Conservation (phyloP, 176 grass and related monocot genomes). For the Avena insularis region DNA sequence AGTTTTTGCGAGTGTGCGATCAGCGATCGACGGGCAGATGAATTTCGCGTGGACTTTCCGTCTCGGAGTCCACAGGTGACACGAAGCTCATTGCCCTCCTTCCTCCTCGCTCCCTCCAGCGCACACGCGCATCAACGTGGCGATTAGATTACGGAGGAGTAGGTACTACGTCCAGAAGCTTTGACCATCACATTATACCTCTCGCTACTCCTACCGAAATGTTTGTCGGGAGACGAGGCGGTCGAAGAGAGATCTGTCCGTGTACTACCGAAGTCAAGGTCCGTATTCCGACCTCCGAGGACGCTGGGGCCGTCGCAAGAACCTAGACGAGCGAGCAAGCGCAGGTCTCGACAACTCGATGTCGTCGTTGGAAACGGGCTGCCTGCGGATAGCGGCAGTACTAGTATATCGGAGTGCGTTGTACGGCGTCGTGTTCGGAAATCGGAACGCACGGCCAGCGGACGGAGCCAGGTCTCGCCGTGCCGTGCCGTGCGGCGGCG, state of each 20-base stretch:
- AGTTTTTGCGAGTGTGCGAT: too few relatives aligned
- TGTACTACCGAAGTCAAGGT: background rate
- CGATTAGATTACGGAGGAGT: background rate
- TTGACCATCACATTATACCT: background rate
- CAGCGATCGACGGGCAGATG: too few relatives aligned
- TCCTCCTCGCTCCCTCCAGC: background rate
- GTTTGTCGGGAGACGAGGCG: background rate
- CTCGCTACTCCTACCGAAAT: background rate
- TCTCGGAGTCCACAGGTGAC: background rate
- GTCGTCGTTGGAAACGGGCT: background rate
- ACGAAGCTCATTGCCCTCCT: background rate
- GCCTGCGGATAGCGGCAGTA: too few relatives aligned
- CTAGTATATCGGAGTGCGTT: too few relatives aligned
- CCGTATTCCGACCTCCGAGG: background rate
- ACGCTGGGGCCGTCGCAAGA: background rate
- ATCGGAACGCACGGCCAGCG: background rate
- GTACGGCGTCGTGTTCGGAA: background rate
- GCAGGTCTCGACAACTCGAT: background rate
- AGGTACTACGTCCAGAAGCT: background rate
- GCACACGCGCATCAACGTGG: background rate
- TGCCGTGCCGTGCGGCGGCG: constrained; percentile 15
- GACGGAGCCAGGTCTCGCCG: background rate
- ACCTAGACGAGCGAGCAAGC: background rate
- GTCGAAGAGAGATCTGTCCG: background rate
- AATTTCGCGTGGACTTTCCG: too few relatives aligned